Conservation (phyloP, 352 stramenopile genomes). For the Globisporangium megalacanthum region DNA sequence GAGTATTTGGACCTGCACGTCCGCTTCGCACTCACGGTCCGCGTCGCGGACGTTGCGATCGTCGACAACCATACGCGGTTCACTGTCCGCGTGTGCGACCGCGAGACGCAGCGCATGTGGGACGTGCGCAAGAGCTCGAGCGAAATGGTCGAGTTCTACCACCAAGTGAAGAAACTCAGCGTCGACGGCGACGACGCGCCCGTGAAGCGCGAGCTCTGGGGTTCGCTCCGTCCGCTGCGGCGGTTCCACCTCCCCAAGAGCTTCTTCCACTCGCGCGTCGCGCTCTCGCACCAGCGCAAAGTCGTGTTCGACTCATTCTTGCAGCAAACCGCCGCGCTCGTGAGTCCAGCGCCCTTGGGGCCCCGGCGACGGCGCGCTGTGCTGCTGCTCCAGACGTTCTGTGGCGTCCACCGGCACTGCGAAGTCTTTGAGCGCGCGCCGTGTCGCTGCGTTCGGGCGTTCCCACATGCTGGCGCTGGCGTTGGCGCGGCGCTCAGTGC, state of each 20-base stretch:
- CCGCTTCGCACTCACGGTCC: conserved; percentile 37
- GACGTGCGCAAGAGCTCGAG: conserved; percentile 49
- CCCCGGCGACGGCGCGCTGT: conserved; percentile 46
- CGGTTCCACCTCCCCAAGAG: conserved; percentile 50
- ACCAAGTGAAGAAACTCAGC: conserved; percentile 49
- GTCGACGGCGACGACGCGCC: conserved; percentile 41
- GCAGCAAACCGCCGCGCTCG: conserved; percentile 51
- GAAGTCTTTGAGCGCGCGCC: conserved; percentile 32
- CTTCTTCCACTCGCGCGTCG: conserved; percentile 44
- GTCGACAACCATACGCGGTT: conserved; percentile 29
- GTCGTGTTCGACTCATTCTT: conserved; percentile 71
- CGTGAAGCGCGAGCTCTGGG: conserved; percentile 47
- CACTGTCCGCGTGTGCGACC: conserved; percentile 42
- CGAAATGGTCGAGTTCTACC: conserved; percentile 59
- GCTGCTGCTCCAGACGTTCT: conserved; percentile 51
- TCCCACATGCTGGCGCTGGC: too few relatives aligned
- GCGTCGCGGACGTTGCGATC: conserved; percentile 34
- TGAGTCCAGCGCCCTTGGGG: conserved; percentile 46
- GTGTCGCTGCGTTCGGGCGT: conserved; percentile 37
- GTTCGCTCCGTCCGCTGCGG: conserved; percentile 40
- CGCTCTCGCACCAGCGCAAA: conserved; percentile 45
- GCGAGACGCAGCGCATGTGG: conserved; percentile 54
- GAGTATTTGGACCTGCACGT: conserved; percentile 48
- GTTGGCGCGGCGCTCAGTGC: too few relatives aligned
- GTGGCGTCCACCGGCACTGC: conserved; percentile 39